Evolutionary conservation across 2,329 filamentous ascomycete species (phyloP), one percentile per base, ranked within the genome.

Genomic region (Penicillium sp.): DNA sequence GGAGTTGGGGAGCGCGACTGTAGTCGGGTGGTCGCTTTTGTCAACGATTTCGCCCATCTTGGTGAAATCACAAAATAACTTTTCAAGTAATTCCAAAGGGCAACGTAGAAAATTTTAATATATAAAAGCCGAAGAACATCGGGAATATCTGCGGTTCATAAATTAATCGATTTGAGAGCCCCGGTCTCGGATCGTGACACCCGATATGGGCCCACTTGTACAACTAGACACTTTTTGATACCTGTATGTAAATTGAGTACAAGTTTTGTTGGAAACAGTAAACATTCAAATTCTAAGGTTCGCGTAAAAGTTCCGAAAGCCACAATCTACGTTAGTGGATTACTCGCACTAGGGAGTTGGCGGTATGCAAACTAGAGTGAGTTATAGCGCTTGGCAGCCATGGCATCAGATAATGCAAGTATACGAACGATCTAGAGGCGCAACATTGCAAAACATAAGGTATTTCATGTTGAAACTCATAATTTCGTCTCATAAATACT

Each of bases 1-100:
- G 8, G 62, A 61, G 37, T 58, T 52, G 13, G 57, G 54, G 7
- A 59, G 40, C 31, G 48, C 26, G 19, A 59, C 42, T 19, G 48
- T 9, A 16, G 42, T 43, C 23, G 39, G 23, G 7, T 43, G 23
- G 9, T 26, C 23, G n/a, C 23, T 13, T 3, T 28, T 43, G 5
- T 43, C 39, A 14, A 18, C 39, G 11, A 28, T 14, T 18, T 43
- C 23, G 8, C 23, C 39, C 39, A 43, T 42, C 21, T 23, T 23
- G 5, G 10, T 24, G 1, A 42, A 16, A 24, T 24, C 7, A 5
- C 14, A 16, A 8, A 24, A 24, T 42, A n/a, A 6, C 9, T 24
- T n/a, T 24, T 11, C 19, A 37, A 18, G 3, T 14, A 39, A 19
- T 9, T 39, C 16, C 16, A 39, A 19, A 13, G 13, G 18, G 13